Percentiles rank a stretch among this genome's conserved stretches.
These are phyloP conservation scores for Lentinus polychrous DNA, from an alignment of 1,284 basidiomycete species.

Conservation along the genomic window DNA sequence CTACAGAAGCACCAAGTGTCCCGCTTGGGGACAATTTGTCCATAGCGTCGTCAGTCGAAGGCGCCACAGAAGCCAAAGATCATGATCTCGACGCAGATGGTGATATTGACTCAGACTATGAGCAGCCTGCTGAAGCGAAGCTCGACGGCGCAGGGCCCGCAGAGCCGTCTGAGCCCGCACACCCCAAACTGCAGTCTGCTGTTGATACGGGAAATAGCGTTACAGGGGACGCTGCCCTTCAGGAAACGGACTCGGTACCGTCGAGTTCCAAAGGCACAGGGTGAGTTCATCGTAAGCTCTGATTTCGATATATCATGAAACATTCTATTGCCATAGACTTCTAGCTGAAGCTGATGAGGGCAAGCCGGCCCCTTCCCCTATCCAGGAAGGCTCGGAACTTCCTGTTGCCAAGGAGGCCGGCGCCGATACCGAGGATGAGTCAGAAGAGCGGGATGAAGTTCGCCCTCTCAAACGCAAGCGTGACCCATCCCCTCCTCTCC, in stretches of 20 bases:
- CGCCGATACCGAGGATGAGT: slow-evolving; percentile 7
- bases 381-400: background rate
- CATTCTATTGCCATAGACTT: too few species aligned
- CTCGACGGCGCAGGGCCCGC: too few species aligned
- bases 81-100: slow-evolving; percentile 15
- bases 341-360: too few species aligned
- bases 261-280: background rate
- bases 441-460: slow-evolving; percentile 1
- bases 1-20: too few species aligned
- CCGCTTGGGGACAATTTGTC: too few species aligned
- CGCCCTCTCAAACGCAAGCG: slow-evolving; percentile 18
- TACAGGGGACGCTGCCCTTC: background rate
- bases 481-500: slow-evolving; percentile 11
- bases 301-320: too few species aligned
- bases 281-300: too few species aligned
- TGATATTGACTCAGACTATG: slow-evolving; percentile 20
- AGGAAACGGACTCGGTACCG: background rate
- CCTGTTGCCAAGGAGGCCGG: background rate
- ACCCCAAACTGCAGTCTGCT: background rate
- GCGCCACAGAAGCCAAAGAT: background rate
- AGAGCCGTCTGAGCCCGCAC: background rate
- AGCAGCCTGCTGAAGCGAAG: too few species aligned
- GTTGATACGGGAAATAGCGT: background rate
- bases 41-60: too few species aligned
- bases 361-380: background rate